These are phyloP conservation scores for Tuber microsphaerosporum DNA, from an alignment of 495 filamentous ascomycete genomes.

Conservation along the genomic window DNA sequence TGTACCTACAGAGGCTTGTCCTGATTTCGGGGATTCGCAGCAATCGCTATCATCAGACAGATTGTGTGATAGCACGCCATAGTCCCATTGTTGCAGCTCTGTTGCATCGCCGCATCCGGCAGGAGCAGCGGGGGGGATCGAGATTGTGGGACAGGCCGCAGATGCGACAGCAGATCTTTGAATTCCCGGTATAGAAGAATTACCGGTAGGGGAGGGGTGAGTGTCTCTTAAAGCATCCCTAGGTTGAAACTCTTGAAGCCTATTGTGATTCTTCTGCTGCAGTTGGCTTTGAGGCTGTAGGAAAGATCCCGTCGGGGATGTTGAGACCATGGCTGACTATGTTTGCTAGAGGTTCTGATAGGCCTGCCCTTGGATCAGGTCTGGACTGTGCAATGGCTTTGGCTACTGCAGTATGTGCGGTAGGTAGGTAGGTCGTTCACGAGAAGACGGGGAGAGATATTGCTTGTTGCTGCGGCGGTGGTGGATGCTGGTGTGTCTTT, in stretches of 20 bases:
- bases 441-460: not conserved
- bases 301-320: not conserved
- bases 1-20: not conserved
- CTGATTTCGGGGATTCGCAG: not conserved
- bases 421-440: not conserved
- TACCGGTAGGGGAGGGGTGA: not conserved
- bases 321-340: not conserved
- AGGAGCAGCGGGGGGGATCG: not conserved
- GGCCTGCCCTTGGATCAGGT: not conserved
- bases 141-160: not conserved
- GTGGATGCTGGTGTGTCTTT: not conserved
- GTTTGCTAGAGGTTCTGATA: not conserved
- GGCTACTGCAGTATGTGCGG: not conserved
- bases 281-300: not conserved
- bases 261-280: not conserved
- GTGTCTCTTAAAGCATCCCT: not conserved
- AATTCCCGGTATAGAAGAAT: not conserved
- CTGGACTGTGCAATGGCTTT: not conserved
- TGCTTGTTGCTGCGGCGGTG: not conserved
- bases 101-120: not conserved
- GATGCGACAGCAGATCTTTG: not conserved
- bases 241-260: not conserved
- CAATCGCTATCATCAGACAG: not conserved
- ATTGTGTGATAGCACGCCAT: not conserved
- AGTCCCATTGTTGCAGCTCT: not conserved